Evolutionary conservation across 1,284 basidiomycete species (phyloP), one percentile per base, ranked within the genome.

Genomic region (Heterobasidion annosum): DNA sequence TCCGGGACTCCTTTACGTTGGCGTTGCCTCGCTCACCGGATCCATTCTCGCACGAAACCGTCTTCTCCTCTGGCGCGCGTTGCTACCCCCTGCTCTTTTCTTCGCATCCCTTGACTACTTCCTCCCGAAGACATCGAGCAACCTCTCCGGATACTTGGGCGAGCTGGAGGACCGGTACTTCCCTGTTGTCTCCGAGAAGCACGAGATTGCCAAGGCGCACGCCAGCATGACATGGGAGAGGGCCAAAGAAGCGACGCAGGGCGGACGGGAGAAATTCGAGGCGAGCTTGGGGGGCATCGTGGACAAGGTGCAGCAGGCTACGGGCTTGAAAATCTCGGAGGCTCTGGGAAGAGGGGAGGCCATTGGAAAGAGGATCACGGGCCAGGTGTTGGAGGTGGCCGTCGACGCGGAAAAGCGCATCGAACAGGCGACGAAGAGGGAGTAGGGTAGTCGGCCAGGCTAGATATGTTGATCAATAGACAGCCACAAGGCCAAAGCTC

Each of bases 1-100:
- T 6, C 94, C 94, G 1, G 91, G 88, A 16, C 66, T 88, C 10
- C 83, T 95, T 56, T 95, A 94, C 72, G 85, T 93, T 54, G 91
- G 92, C 49, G 82, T 98, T 43, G 85, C 91, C 1, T 85, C 91
- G 3, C 82, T 98, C 48, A 88, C 90, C 0, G 91, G 89, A 1
- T 91, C 91, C 54, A 86, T 98, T 61, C 68, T 97, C 54, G 82
- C 89, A 0, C 85, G 93, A 43, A 88, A 86, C 59, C 85, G 93
- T 42, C 65, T 71, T 44, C 70, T 91, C 56, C 76, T 82, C 35
- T 71, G 81, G 13, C 86, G 92, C 37, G 64, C 87, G 56, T 60
- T 85, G 40, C 74, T 92, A 9, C 91, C 91, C 0, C 87, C 91
- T 0, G 59, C 79, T 15, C 78, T 91, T 62, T 70, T 91, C 60